Base-by-base conservation (phyloP, 2,329 filamentous ascomycete species). In the Bisporella sp. region DNA sequence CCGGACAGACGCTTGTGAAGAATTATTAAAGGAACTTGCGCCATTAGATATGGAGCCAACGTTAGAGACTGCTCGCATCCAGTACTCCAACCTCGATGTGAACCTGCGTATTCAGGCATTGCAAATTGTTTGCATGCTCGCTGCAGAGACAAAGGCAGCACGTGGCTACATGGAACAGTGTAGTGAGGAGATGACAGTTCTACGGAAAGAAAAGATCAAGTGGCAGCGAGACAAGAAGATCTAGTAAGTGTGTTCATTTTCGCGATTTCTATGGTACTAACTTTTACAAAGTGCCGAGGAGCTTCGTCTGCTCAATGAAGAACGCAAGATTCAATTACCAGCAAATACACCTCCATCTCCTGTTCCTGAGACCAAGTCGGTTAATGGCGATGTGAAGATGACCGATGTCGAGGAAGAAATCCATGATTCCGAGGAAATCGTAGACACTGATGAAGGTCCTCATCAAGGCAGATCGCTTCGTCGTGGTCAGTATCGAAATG, bases 141-240 rank as follows among this genome's bases (percentile, higher is more conserved):
- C 88, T 2, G 77, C 91, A 50, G 85, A 90, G 62, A 96, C 93
- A 0, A 91, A 89, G 65, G 84, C 87, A 2, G 80, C 97, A 58
- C 84, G 92, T 48, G 84, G 82, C 12, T 95, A 95, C 65, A 86
- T 99, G 75, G 89, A 96, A 59, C 85, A 92, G 55, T 95, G 91
- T 69, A 89, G 87, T 57, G 88, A 92, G 63, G 87, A 89, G 48
- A 96, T 97, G 91, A 99, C 93, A 1, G 82, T 84, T 49, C 89
- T 95, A 63, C 84, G 93, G 46, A 99, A 99, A 68, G 87, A 95
- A 65, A 96, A 96, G 72, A 96, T 96, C 54, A 89, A 95, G 57
- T 86, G 83, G 69, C 92, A 97, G 69, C 81, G 90, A 57, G 81
- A 87, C 59, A 83, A 87, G 56, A 84, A 84, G 59, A 75, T 79